Base-by-base conservation (phyloP, 2,329 filamentous ascomycete species). In the Microdochium bolleyi region DNA sequence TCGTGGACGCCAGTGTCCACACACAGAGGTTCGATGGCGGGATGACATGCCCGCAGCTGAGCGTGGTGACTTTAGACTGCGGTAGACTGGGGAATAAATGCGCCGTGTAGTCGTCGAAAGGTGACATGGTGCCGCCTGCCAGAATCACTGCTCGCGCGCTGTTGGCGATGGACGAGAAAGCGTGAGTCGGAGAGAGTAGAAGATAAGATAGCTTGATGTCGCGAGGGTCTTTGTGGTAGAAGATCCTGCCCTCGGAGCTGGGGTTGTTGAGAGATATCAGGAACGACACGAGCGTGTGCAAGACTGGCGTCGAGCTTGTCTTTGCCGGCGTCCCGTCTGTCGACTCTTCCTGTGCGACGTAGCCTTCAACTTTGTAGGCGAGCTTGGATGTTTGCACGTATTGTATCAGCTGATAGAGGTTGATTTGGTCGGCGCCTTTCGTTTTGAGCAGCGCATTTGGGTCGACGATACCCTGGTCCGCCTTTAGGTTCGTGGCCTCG, bases 101-200 rank as follows among this genome's bases (percentile, higher is more conserved):
- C 3, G 87, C 79, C 34, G 80, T 84, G 69, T 96, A 99, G 70
- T 97, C 94, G 24, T 86, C 82, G 74, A 97, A 95, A 0, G 94
- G 94, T 2, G 94, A 95, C 94, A 99, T 97, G 24, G 94, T 99
- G 22, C 94, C 94, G 54, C 94, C 94, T 0, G 92, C 94, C 3
- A 99, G 75, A 44, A 99, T 87, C 3, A 99, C 88, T 2, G 92
- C 89, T 54, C 91, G 80, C 0, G 94, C 90, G 56, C 88, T 84
- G 27, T 89, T 84, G 2, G 92, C 89, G 51, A 97, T 87, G 11
- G 92, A 88, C 8, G 87, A 87, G 68, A 99, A 97, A 59, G 95
- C 89, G 61, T 92, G 85, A 0, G 92, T 92, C 0, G 94, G 92
- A 30, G 96, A 94, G 1, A 99, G 80, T 3, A 99, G 79, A 60